phyloP scores from a whole-genome alignment of 345 rosid species.

The Anastatica hierochuntica region DNA sequence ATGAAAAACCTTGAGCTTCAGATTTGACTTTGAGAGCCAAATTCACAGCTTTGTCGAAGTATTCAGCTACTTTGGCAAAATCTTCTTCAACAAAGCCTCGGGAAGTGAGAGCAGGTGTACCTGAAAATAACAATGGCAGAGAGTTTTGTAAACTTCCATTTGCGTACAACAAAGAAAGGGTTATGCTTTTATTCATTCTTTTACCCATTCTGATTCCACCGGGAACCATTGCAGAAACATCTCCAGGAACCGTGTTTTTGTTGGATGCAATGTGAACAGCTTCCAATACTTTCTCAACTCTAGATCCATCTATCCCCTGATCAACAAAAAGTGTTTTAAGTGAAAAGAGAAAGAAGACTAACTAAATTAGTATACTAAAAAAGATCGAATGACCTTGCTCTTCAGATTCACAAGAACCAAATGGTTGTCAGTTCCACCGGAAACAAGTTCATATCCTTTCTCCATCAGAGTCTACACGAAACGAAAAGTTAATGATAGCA shows the following conservation, averaged over 20 bases:
- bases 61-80: slow-evolving; percentile 81
- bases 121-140: slow-evolving; percentile 16
- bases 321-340: too few species aligned
- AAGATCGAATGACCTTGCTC: slow-evolving; percentile 45
- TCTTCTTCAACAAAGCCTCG: slow-evolving; percentile 87
- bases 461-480: slow-evolving; percentile 43
- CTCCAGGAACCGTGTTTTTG: slow-evolving; percentile 96
- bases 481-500: not conserved
- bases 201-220: slow-evolving; percentile 97
- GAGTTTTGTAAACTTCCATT: too few species aligned
- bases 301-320: slow-evolving; percentile 90
- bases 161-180: too few species aligned
- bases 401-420: slow-evolving; percentile 79
- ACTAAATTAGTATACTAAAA: too few species aligned
- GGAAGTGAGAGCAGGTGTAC: slow-evolving; percentile 96
- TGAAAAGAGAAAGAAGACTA: too few species aligned
- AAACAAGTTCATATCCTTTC: slow-evolving; percentile 78
- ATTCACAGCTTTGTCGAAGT: slow-evolving; percentile 74
- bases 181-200: too few species aligned
- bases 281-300: slow-evolving; percentile 92
- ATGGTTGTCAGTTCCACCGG: slow-evolving; percentile 97
- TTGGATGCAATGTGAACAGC: slow-evolving; percentile 87
- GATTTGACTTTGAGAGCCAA: slow-evolving; percentile 31
- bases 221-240: slow-evolving; percentile 97
- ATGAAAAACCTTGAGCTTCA: slow-evolving; percentile 49